Percentiles rank a stretch among this genome's conserved stretches.
phyloP scores from a whole-genome alignment of 208 protist species.

The Tritrichomonas foetus region DNA sequence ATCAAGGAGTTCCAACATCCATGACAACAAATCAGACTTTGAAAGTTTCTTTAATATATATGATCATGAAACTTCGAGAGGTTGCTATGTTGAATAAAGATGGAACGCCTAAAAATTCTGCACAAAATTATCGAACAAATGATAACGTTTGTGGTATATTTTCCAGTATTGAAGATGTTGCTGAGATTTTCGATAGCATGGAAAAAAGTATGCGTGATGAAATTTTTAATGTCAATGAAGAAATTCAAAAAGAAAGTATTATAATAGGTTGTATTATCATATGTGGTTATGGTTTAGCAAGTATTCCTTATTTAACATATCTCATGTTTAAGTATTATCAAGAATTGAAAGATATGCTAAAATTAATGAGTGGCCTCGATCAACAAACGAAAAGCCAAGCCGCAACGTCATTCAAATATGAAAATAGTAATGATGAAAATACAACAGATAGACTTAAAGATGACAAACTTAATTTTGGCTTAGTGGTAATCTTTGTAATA shows the following conservation, averaged over 20 bases:
- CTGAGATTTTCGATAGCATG: not conserved
- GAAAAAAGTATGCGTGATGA: not conserved
- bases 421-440: not conserved
- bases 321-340: not conserved
- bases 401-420: not conserved
- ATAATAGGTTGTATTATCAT: not conserved
- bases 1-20: too few species aligned
- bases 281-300: not conserved
- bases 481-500: not conserved
- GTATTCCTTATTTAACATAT: not conserved
- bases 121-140: too few species aligned
- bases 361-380: not conserved
- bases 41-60: too few species aligned
- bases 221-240: too few species aligned
- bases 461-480: not conserved
- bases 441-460: not conserved
- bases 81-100: too few species aligned
- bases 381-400: not conserved
- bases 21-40: too few species aligned
- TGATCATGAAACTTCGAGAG: too few species aligned
- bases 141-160: not conserved
- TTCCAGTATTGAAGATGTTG: not conserved
- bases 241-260: not conserved
- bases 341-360: not conserved
- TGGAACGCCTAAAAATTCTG: too few species aligned